phyloP scores from a whole-genome alignment of 768 basidiomycete species.

The Chiua virens region DNA sequence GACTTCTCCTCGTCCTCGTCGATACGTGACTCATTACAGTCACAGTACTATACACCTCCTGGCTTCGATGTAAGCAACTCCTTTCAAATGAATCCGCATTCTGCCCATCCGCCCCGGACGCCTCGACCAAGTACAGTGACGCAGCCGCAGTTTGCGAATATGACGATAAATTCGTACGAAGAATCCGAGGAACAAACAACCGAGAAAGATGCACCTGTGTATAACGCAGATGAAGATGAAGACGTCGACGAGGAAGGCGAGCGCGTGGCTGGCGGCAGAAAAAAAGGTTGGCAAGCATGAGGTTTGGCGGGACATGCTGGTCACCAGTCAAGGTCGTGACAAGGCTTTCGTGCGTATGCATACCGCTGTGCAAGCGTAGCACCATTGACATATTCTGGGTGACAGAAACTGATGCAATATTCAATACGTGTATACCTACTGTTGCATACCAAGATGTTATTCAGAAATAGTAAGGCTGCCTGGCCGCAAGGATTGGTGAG shows the following conservation, averaged over 20 bases:
- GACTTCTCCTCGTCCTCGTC: constrained; percentile 41
- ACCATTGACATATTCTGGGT: constrained; percentile 1
- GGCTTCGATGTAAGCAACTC: constrained; percentile 58
- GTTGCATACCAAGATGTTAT: constrained; percentile 58
- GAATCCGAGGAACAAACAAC: constrained; percentile 38
- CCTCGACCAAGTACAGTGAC: constrained; percentile 43
- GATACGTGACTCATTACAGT: constrained; percentile 39
- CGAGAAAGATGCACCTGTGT: constrained; percentile 13
- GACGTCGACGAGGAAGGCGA: constrained; percentile 54
- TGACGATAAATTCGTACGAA: constrained; percentile 35
- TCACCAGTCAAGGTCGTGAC: constrained; percentile 78
- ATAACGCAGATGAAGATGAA: constrained; percentile 32
- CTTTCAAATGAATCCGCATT: constrained; percentile 83
- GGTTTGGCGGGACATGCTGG: constrained; percentile 78
- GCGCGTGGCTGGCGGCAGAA: constrained; percentile 41
- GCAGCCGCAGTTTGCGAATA: constrained; percentile 26
- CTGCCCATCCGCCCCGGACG: constrained; percentile 76
- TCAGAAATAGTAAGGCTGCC: constrained; percentile 41
- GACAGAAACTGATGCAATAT: constrained; percentile 86
- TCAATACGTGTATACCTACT: constrained; percentile 71
- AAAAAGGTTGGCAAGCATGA: constrained; percentile 58
- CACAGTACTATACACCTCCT: constrained; percentile 52
- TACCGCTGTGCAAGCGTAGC: not conserved
- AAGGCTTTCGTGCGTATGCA: constrained; percentile 71
- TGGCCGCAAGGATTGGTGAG: constrained; percentile 60